Evolutionary conservation across 1,139 yeast species (phyloP).

Genomic region (Blastobotrys serpentis): DNA sequence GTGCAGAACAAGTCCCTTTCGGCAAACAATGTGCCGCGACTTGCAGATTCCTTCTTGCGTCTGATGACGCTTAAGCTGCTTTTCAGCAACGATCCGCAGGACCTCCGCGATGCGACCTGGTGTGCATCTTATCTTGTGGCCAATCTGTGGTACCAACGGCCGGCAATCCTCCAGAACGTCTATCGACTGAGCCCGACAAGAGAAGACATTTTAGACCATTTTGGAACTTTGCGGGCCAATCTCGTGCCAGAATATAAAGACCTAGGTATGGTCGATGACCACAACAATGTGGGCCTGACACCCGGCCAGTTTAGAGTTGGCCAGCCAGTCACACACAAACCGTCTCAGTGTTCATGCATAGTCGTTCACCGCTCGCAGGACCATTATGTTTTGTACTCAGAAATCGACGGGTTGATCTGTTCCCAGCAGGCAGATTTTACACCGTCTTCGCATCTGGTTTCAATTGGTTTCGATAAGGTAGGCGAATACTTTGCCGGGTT

Average conservation of each 20-base stretch:
- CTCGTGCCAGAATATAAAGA: conserved; percentile 9
- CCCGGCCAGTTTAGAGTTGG: conserved; percentile 1
- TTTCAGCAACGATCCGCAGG: not conserved
- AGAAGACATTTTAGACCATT: conserved; percentile 4
- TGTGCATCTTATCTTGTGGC: conserved; percentile 5
- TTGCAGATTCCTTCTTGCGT: conserved; percentile 8
- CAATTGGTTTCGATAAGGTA: conserved; percentile 9
- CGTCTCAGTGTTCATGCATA: conserved; percentile 3
- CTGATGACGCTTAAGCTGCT: conserved; percentile 10
- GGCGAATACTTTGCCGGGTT: conserved; percentile 11
- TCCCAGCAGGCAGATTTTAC: not conserved
- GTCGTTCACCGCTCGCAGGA: conserved; percentile 2
- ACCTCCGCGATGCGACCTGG: conserved; percentile 3
- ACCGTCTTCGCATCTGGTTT: conserved; percentile 6
- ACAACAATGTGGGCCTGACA: not conserved
- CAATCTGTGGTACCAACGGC: conserved; percentile 11
- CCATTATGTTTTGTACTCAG: conserved; percentile 7
- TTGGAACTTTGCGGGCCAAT: not conserved
- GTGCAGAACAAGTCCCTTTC: not conserved
- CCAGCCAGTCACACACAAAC: conserved; percentile 10
- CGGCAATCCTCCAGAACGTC: conserved; percentile 2
- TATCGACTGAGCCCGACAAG: not conserved
- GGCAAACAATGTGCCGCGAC: not conserved
- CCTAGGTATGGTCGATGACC: not conserved
- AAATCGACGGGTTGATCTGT: conserved; percentile 9